Evolutionary conservation across 352 stramenopile genomes (phyloP).

Genomic region (Phytophthora ohioensis): DNA sequence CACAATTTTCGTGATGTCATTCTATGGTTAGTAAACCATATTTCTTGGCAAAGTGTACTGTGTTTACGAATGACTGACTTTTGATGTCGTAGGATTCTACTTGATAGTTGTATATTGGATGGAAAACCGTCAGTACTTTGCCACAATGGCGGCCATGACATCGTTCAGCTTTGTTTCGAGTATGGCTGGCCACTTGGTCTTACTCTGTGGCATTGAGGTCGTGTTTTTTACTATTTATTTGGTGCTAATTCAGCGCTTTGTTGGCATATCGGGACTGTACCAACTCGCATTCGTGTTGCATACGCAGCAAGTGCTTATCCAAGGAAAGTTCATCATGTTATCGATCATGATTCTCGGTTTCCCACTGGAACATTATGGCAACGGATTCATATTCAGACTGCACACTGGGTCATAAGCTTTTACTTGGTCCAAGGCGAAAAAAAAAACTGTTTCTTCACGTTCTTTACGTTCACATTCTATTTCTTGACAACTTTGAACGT

Average conservation of each 20-base stretch:
- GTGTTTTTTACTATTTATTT: constrained; percentile 32
- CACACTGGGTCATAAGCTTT: background rate
- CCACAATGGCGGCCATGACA: constrained; percentile 24
- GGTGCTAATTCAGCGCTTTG: constrained; percentile 1
- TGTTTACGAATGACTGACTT: background rate
- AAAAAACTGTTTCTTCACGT: no score
- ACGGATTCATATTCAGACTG: constrained; percentile 26
- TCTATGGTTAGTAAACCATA: constrained; percentile 27
- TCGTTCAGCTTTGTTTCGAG: constrained; percentile 14
- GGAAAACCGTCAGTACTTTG: constrained; percentile 29
- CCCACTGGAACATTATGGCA: constrained; percentile 35
- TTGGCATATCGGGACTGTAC: constrained; percentile 8
- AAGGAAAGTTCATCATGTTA: constrained; percentile 30
- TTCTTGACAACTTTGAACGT: no score
- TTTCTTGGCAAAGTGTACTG: background rate
- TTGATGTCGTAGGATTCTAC: constrained; percentile 17
- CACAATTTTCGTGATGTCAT: constrained; percentile 20
- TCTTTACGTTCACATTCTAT: no score
- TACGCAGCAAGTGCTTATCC: constrained; percentile 34
- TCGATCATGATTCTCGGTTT: constrained; percentile 35
- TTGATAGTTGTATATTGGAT: constrained; percentile 24
- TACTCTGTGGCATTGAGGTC: constrained; percentile 30
- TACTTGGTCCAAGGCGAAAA: no score
- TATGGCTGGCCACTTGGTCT: constrained; percentile 14
- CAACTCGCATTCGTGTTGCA: constrained; percentile 40